These are phyloP conservation scores for Lagerstroemia speciosa DNA, from an alignment of 345 rosid genomes.

Conservation along the genomic window DNA sequence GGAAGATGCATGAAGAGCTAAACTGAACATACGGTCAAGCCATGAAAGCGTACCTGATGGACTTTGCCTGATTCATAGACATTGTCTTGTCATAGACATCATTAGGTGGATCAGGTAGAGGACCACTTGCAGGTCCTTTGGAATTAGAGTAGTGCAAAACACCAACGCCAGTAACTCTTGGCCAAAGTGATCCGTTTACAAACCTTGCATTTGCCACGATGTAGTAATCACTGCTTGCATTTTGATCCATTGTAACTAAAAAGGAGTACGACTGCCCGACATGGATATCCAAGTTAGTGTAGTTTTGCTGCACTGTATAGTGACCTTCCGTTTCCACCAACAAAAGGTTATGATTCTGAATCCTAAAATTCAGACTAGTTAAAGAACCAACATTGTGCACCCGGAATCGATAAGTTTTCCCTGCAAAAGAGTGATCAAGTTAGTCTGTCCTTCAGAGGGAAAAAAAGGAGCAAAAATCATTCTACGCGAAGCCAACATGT, in stretches of 20 bases:
- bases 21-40: background rate
- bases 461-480: background rate
- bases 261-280: conserved; percentile 93
- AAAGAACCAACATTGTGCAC: conserved; percentile 86
- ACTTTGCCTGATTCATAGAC: conserved; percentile 76
- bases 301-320: conserved; percentile 66
- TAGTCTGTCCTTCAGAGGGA: conserved; percentile 3
- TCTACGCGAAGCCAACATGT: background rate
- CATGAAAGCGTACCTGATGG: conserved; percentile 53
- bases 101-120: conserved; percentile 59
- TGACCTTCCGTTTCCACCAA: conserved; percentile 81
- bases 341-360: conserved; percentile 80
- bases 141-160: conserved; percentile 90
- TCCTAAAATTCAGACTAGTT: conserved; percentile 87
- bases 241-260: conserved; percentile 85
- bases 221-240: conserved; percentile 75
- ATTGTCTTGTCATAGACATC: conserved; percentile 68
- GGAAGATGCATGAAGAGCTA: background rate
- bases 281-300: conserved; percentile 67
- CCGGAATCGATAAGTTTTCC: conserved; percentile 76
- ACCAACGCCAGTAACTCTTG: conserved; percentile 85
- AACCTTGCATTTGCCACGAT: conserved; percentile 92
- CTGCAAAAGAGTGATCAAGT: conserved; percentile 31
- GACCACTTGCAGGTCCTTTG: conserved; percentile 68
- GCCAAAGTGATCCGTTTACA: conserved; percentile 85